Conservation (phyloP, 345 rosid species). For the Eutrema yunnanense region DNA sequence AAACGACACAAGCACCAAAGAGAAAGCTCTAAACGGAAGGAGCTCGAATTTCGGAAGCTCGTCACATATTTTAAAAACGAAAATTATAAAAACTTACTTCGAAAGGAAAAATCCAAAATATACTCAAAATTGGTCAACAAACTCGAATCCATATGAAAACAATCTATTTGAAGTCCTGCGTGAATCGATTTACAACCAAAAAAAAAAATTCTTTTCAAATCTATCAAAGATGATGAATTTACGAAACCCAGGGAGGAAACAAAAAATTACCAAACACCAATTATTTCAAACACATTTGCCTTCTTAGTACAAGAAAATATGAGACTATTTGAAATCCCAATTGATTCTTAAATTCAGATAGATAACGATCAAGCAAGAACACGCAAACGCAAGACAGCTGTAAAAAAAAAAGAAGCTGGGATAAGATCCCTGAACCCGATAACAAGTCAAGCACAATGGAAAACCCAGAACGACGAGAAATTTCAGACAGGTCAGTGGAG, state of each 20-base stretch:
- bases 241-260: background rate
- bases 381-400: slow-evolving; percentile 29
- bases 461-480: slow-evolving; percentile 5
- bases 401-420: slow-evolving; percentile 5
- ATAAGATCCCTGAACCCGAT: slow-evolving; percentile 19
- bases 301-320: background rate
- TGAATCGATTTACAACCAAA: background rate
- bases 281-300: slow-evolving; percentile 15
- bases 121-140: slow-evolving; percentile 22
- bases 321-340: background rate
- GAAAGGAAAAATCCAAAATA: background rate
- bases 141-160: slow-evolving; percentile 8
- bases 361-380: slow-evolving; percentile 7
- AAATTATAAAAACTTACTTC: background rate
- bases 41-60: slow-evolving; percentile 2
- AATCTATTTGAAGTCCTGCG: background rate
- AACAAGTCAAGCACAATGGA: slow-evolving; percentile 25
- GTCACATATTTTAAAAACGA: background rate
- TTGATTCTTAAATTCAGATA: slow-evolving; percentile 11
- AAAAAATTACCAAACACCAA: slow-evolving; percentile 3
- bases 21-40: background rate
- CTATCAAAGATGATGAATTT: slow-evolving; percentile 5
- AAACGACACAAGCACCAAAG: slow-evolving; percentile 5
- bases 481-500: slow-evolving; percentile 17
- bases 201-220: background rate